Evolutionary conservation across 192 early-diverging fungal species (phyloP).

Genomic region (Phlyctochytrium arcticum): DNA sequence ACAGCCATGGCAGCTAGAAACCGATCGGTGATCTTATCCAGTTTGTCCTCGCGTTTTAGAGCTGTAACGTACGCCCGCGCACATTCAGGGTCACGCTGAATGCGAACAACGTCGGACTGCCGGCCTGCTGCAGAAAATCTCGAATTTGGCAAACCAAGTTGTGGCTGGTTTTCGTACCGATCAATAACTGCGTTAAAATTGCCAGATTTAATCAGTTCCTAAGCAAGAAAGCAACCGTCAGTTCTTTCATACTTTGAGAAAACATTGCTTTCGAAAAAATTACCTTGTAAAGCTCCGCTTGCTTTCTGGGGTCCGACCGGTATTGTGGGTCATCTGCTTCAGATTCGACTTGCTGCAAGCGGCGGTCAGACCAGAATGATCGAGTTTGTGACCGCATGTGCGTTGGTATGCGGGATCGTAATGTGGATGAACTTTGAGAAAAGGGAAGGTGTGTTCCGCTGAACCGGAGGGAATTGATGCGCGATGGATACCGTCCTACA

Average conservation of each 20-base stretch:
- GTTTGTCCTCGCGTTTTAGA: conserved; percentile 31
- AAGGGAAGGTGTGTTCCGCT: no score
- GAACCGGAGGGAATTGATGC: no score
- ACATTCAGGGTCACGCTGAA: conserved; percentile 40
- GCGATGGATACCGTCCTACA: no score
- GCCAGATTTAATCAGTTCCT: conserved; percentile 29
- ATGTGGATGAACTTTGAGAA: no score
- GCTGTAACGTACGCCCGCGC: conserved; percentile 34
- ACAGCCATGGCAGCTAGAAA: conserved; percentile 1
- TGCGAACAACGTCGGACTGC: conserved; percentile 7
- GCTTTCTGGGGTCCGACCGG: conserved; percentile 21
- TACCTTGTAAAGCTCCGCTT: conserved; percentile 36
- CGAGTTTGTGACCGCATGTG: conserved; percentile 14
- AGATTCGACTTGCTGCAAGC: conserved; percentile 24
- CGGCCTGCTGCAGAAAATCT: conserved; percentile 4
- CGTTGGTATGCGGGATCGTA: no score
- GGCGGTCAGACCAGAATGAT: conserved; percentile 27
- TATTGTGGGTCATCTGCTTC: conserved; percentile 25
- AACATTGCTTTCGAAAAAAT: not conserved
- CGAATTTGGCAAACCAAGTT: conserved; percentile 20
- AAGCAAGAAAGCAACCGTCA: not conserved
- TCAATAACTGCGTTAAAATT: conserved; percentile 30
- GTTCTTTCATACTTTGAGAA: not conserved
- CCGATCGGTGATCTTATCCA: conserved; percentile 23
- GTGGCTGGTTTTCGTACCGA: conserved; percentile 46